Percentiles rank a stretch among this genome's conserved stretches.
Evolutionary conservation across 495 filamentous ascomycete species (phyloP).

Genomic region (Coniosporium apollinis): DNA sequence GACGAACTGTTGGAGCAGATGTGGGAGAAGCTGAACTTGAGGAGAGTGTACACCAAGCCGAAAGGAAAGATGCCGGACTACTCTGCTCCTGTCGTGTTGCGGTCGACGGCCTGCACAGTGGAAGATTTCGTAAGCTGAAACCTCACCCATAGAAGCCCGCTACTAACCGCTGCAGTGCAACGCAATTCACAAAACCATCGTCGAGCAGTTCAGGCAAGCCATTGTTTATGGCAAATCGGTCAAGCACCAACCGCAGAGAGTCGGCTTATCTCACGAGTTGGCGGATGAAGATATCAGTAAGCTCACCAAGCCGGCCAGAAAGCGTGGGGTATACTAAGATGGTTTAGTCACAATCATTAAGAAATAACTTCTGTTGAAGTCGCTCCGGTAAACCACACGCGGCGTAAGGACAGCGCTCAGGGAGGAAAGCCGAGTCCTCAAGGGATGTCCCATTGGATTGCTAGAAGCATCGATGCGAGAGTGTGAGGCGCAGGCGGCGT

Average conservation of each 20-base stretch:
- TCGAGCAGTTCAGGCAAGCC: slow-evolving; percentile 88
- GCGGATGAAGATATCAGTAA: slow-evolving; percentile 94
- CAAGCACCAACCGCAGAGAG: slow-evolving; percentile 95
- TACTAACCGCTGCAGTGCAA: slow-evolving; percentile 50
- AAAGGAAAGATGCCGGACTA: slow-evolving; percentile 94
- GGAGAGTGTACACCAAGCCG: slow-evolving; percentile 93
- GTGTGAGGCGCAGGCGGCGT: too few relatives aligned
- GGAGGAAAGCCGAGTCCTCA: too few relatives aligned
- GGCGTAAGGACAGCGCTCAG: too few relatives aligned
- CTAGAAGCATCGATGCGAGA: too few relatives aligned
- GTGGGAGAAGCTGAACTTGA: slow-evolving; percentile 91
- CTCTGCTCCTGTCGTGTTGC: slow-evolving; percentile 74
- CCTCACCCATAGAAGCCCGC: not conserved
- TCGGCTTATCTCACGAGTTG: slow-evolving; percentile 81
- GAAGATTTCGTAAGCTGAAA: slow-evolving; percentile 77
- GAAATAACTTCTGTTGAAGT: too few relatives aligned
- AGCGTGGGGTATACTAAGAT: too few relatives aligned
- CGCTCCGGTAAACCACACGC: too few relatives aligned
- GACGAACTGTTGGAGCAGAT: slow-evolving; percentile 93
- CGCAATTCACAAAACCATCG: slow-evolving; percentile 86
- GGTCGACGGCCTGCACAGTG: slow-evolving; percentile 64
- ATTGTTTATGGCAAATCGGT: slow-evolving; percentile 96
- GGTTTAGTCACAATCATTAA: too few relatives aligned
- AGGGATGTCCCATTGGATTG: too few relatives aligned
- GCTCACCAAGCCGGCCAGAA: slow-evolving; percentile 29